A percentile compares a stretch with the other conserved stretches of the same genome.
phyloP scores from a whole-genome alignment of 2,329 filamentous ascomycete species.

The Fulvia fulva region DNA sequence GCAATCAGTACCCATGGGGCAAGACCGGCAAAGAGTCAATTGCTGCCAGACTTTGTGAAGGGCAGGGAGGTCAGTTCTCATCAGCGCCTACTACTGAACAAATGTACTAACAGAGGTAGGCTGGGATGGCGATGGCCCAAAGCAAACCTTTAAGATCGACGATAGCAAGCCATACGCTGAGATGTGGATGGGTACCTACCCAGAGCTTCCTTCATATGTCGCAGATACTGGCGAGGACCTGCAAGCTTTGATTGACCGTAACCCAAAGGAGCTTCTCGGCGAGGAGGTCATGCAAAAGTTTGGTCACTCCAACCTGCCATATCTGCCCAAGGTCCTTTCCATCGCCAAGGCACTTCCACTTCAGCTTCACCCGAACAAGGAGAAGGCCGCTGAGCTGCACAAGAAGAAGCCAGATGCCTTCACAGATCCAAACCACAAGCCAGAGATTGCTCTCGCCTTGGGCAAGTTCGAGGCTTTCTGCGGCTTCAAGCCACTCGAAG shows the following conservation, averaged over 20 bases:
- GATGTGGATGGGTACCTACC: constrained; percentile 75
- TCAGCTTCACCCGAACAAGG: constrained; percentile 70
- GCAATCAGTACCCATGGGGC: constrained; percentile 67
- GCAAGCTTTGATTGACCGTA: constrained; percentile 58
- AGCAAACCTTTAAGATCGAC: constrained; percentile 59
- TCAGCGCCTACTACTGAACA: too few relatives aligned
- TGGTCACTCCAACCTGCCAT: constrained; percentile 62
- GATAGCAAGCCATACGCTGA: constrained; percentile 62
- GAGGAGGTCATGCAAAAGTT: constrained; percentile 58
- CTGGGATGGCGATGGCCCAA: constrained; percentile 30
- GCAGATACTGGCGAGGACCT: constrained; percentile 61
- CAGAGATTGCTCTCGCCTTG: constrained; percentile 71
- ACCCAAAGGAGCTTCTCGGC: constrained; percentile 62
- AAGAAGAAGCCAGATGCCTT: constrained; percentile 61
- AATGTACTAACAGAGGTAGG: constrained; percentile 36
- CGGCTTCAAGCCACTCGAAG: constrained; percentile 64
- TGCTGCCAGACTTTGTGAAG: constrained; percentile 60
- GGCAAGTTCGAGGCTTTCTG: constrained; percentile 71
- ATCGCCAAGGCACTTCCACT: constrained; percentile 71
- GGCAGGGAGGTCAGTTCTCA: constrained; percentile 41
- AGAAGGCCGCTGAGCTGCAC: constrained; percentile 62
- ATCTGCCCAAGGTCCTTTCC: constrained; percentile 70
- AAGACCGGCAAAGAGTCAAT: constrained; percentile 63
- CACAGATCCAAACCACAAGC: constrained; percentile 72
- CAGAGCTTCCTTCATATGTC: constrained; percentile 63